Conservation (phyloP, 2,329 filamentous ascomycete genomes). For the Fusarium incarnatum region DNA sequence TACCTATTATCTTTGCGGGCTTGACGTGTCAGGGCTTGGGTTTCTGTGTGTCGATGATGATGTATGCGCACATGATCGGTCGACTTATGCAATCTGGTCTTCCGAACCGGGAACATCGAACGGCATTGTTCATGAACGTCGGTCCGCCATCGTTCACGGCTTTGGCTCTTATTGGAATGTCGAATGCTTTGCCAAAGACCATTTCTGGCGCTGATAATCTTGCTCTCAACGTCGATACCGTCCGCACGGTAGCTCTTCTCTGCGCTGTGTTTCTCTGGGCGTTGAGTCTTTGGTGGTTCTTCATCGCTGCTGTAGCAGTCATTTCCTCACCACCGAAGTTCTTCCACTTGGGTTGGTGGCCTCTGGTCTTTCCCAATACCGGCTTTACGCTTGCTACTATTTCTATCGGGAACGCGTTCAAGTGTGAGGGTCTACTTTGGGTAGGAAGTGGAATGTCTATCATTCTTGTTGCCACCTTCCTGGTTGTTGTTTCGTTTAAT, state of each 20-base stretch:
- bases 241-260: slow-evolving; percentile 61
- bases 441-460: slow-evolving; percentile 63
- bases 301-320: slow-evolving; percentile 52
- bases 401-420: slow-evolving; percentile 62
- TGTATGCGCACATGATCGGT: slow-evolving; percentile 79
- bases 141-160: slow-evolving; percentile 79
- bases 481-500: slow-evolving; percentile 58
- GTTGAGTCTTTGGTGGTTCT: slow-evolving; percentile 69
- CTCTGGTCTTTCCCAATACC: slow-evolving; percentile 71
- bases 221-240: slow-evolving; percentile 55
- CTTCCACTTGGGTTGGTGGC: slow-evolving; percentile 74
- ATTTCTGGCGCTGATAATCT: slow-evolving; percentile 60
- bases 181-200: slow-evolving; percentile 56
- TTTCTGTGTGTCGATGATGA: slow-evolving; percentile 74
- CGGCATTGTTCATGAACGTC: slow-evolving; percentile 81
- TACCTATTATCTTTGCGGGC: slow-evolving; percentile 74
- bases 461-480: slow-evolving; percentile 56
- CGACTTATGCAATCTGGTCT: slow-evolving; percentile 76
- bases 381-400: slow-evolving; percentile 70
- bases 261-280: slow-evolving; percentile 73
- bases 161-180: slow-evolving; percentile 76
- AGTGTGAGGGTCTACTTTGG: slow-evolving; percentile 59
- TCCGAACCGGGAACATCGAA: slow-evolving; percentile 69
- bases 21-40: slow-evolving; percentile 78
- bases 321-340: slow-evolving; percentile 57